Evolutionary conservation across 2,329 filamentous ascomycete genomes (phyloP).

Genomic region (Epichloe amarillans): DNA sequence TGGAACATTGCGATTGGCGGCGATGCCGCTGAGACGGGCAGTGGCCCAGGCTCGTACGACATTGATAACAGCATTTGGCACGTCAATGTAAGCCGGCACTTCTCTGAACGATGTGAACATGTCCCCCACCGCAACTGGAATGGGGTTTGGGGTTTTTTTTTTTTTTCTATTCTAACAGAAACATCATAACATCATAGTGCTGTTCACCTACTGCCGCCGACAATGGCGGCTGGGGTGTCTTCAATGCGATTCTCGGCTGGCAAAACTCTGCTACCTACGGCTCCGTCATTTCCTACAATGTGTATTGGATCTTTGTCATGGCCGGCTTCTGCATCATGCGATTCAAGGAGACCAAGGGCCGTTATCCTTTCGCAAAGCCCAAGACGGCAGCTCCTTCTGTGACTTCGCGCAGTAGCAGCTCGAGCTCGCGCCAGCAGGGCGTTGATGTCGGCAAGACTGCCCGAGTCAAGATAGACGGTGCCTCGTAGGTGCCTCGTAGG

Average conservation of each 20-base stretch:
- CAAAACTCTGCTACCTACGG: slow-evolving; percentile 79
- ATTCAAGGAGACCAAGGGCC: slow-evolving; percentile 47
- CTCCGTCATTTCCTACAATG: slow-evolving; percentile 73
- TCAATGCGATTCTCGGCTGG: slow-evolving; percentile 81
- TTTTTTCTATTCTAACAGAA: not conserved
- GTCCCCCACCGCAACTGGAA: too few relatives aligned
- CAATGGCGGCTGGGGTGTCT: slow-evolving; percentile 72
- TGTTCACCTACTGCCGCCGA: slow-evolving; percentile 62
- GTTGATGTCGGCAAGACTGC: slow-evolving; percentile 13
- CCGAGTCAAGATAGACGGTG: slow-evolving; percentile 14
- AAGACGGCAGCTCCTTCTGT: slow-evolving; percentile 13
- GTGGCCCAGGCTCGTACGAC: slow-evolving; percentile 64
- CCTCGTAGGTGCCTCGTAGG: too few relatives aligned
- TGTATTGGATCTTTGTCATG: slow-evolving; percentile 74
- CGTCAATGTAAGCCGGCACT: slow-evolving; percentile 47
- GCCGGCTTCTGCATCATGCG: slow-evolving; percentile 52
- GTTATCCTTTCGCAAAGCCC: slow-evolving; percentile 31
- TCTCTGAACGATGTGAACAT: too few relatives aligned
- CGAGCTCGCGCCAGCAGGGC: slow-evolving; percentile 16
- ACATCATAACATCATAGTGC: slow-evolving; percentile 36
- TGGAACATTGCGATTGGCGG: slow-evolving; percentile 55
- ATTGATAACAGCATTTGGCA: slow-evolving; percentile 71
- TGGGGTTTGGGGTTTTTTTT: not conserved
- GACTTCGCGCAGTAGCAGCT: slow-evolving; percentile 11
- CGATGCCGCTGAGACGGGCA: slow-evolving; percentile 34